These are phyloP conservation scores for Coemansia pectinata DNA, from an alignment of 192 early-diverging fungal species.

Conservation along the genomic window DNA sequence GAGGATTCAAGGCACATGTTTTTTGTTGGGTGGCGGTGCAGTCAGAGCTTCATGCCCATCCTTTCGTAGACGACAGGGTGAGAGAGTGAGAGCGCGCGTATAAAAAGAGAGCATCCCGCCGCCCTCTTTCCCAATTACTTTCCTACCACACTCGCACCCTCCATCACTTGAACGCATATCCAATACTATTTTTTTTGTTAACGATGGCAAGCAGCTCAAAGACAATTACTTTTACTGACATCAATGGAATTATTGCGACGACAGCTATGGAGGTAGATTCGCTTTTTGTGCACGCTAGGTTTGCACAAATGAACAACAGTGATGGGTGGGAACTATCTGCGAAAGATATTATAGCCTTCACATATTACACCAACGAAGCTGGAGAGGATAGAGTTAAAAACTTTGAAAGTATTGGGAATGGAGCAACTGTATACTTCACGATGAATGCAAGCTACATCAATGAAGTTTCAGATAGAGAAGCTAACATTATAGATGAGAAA, in stretches of 20 bases:
- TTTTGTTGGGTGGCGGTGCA: no score
- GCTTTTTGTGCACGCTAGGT: not conserved
- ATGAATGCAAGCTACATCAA: not conserved
- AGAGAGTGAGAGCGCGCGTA: no score
- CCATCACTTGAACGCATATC: not conserved
- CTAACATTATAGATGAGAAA: no score
- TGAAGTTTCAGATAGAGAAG: not conserved
- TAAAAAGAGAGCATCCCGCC: no score
- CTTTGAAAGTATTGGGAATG: not conserved
- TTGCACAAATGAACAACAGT: not conserved
- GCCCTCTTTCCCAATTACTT: not conserved
- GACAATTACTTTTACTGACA: not conserved
- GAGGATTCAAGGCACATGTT: no score
- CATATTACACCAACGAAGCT: not conserved
- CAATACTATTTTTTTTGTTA: not conserved
- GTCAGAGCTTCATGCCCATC: no score
- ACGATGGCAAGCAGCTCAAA: not conserved
- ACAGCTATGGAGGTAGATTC: not conserved
- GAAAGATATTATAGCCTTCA: not conserved
- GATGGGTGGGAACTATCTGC: not conserved
- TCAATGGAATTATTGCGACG: not conserved
- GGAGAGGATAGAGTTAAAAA: not conserved
- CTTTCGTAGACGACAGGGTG: no score
- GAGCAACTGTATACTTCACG: not conserved
- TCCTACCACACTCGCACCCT: not conserved